phyloP scores from a whole-genome alignment of 257 asterid species.

The Nicotiana attenuata region DNA sequence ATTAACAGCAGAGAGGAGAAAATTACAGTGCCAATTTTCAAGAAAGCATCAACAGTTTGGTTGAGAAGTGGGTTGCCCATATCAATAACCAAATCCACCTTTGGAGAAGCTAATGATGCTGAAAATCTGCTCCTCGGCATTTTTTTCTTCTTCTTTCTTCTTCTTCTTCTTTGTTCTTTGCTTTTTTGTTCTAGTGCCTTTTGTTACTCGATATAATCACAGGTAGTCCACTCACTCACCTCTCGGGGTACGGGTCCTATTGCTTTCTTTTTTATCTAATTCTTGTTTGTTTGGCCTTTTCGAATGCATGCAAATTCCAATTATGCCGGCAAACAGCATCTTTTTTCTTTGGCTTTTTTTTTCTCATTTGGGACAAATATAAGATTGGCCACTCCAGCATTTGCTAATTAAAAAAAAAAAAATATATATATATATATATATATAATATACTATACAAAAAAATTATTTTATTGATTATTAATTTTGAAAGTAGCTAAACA shows the following conservation, averaged over 20 bases:
- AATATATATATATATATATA: too few relatives aligned
- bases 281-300: neutral
- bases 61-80: slow-evolving; percentile 72
- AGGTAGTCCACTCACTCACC: neutral
- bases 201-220: neutral
- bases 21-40: slow-evolving; percentile 67
- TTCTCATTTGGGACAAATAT: too few relatives aligned
- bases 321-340: neutral
- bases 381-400: too few relatives aligned
- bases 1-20: neutral
- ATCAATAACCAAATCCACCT: slow-evolving; percentile 49
- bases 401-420: too few relatives aligned
- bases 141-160: neutral
- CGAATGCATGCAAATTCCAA: neutral
- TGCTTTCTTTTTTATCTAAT: neutral
- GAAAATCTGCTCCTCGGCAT: slow-evolving; percentile 43
- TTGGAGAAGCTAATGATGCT: slow-evolving; percentile 44
- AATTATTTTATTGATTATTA: too few relatives aligned
- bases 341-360: neutral
- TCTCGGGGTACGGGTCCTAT: neutral
- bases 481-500: too few relatives aligned
- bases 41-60: slow-evolving; percentile 64
- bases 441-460: too few relatives aligned
- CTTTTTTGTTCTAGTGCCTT: neutral
- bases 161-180: neutral